These are phyloP conservation scores for Aspergillus japonicus DNA, from an alignment of 2,329 filamentous ascomycete genomes.

Conservation along the genomic window DNA sequence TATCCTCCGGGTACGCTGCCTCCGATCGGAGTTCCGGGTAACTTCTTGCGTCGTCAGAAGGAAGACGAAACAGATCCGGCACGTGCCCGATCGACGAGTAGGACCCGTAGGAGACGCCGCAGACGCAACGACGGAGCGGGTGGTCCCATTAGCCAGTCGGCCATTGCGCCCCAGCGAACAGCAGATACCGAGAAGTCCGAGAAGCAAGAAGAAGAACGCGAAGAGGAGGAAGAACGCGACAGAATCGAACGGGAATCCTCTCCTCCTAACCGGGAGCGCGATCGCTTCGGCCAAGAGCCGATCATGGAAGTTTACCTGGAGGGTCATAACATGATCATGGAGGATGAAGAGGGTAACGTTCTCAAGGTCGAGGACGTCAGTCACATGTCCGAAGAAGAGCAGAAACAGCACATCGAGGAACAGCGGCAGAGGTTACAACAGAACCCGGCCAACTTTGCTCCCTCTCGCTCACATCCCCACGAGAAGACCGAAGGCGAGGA, in stretches of 20 bases:
- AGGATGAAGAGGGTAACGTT: constrained; percentile 85
- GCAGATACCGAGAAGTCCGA: constrained; percentile 34
- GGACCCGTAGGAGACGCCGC: constrained; percentile 56
- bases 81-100: constrained; percentile 56
- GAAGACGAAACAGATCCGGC: constrained; percentile 66
- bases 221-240: constrained; percentile 31
- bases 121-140: constrained; percentile 73
- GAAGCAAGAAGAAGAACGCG: constrained; percentile 24
- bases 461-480: constrained; percentile 46
- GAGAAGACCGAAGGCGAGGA: constrained; percentile 48
- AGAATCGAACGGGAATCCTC: constrained; percentile 38
- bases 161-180: constrained; percentile 67
- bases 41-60: constrained; percentile 75
- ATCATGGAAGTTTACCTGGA: constrained; percentile 74
- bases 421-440: constrained; percentile 55
- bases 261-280: constrained; percentile 35
- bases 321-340: constrained; percentile 73
- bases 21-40: constrained; percentile 68
- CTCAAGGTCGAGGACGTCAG: constrained; percentile 61
- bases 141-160: constrained; percentile 84
- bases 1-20: constrained; percentile 70
- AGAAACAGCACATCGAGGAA: constrained; percentile 56
- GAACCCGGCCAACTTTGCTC: constrained; percentile 43
- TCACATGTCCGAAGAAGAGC: constrained; percentile 54
- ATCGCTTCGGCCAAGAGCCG: constrained; percentile 35